phyloP scores from a whole-genome alignment of 1,284 basidiomycete genomes.

The Ustilago sp. region DNA sequence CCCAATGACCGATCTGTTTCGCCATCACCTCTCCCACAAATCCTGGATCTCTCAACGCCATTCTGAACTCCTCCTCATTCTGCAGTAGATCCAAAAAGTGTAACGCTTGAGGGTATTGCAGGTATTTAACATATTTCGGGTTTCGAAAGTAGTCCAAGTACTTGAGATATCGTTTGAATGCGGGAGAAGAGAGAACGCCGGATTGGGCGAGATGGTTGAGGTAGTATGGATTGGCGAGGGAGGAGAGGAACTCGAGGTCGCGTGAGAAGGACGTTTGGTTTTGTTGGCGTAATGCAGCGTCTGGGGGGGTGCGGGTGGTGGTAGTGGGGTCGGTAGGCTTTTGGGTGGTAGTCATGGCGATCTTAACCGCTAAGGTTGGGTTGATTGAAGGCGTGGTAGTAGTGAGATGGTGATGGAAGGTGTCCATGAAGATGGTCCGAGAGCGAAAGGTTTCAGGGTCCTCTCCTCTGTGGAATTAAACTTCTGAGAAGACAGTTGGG shows the following conservation, averaged over 20 bases:
- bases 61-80: slow-evolving; percentile 53
- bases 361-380: too few relatives aligned
- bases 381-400: background rate
- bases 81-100: slow-evolving; percentile 58
- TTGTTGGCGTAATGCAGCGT: slow-evolving; percentile 6
- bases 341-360: background rate
- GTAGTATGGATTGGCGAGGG: slow-evolving; percentile 64
- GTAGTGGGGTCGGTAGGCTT: background rate
- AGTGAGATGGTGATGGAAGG: background rate
- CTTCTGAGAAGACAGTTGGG: slow-evolving; percentile 17
- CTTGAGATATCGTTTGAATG: slow-evolving; percentile 58
- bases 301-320: background rate
- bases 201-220: slow-evolving; percentile 59
- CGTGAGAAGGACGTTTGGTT: slow-evolving; percentile 62
- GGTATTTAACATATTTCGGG: slow-evolving; percentile 59
- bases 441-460: slow-evolving; percentile 26
- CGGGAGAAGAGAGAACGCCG: slow-evolving; percentile 44
- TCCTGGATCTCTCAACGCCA: slow-evolving; percentile 50
- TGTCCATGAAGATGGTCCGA: slow-evolving; percentile 2
- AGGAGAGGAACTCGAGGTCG: slow-evolving; percentile 63
- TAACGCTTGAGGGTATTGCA: slow-evolving; percentile 63
- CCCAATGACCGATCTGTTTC: slow-evolving; percentile 62
- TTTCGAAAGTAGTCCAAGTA: slow-evolving; percentile 61
- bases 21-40: slow-evolving; percentile 61
- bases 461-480: slow-evolving; percentile 30